Percentiles rank a stretch among this genome's conserved stretches.
phyloP scores from a whole-genome alignment of 495 filamentous ascomycete genomes.

The Penicillium silybi region DNA sequence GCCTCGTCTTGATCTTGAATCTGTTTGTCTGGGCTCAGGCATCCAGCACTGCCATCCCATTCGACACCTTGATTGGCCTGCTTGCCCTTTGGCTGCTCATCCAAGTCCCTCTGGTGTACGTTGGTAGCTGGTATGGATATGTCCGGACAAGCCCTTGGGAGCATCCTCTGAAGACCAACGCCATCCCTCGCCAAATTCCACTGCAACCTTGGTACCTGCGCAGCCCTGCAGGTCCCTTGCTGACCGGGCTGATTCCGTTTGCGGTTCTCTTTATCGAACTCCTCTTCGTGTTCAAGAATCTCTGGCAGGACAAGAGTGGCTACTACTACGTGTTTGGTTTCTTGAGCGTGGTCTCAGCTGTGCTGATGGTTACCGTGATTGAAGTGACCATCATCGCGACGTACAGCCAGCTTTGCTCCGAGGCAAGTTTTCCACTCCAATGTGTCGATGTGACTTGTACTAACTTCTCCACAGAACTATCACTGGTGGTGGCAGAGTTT shows the following conservation, averaged over 20 bases:
- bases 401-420: constrained; percentile 80
- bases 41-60: constrained; percentile 85
- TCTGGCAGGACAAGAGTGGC: constrained; percentile 91
- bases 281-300: constrained; percentile 83
- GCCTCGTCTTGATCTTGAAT: constrained; percentile 78
- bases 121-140: constrained; percentile 79
- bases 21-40: constrained; percentile 94
- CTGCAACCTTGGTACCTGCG: constrained; percentile 76
- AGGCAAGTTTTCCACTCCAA: constrained; percentile 38
- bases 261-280: constrained; percentile 93
- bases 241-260: constrained; percentile 85
- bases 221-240: constrained; percentile 55
- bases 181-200: constrained; percentile 72
- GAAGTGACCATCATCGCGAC: constrained; percentile 89
- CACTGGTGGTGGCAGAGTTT: constrained; percentile 97
- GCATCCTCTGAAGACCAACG: constrained; percentile 80
- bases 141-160: constrained; percentile 66
- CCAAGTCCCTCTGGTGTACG: constrained; percentile 84
- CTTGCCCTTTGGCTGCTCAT: constrained; percentile 83
- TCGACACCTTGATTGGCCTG: constrained; percentile 75
- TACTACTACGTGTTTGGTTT: constrained; percentile 97
- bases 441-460: not conserved
- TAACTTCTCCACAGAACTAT: constrained; percentile 60
- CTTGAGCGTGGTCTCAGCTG: constrained; percentile 68
- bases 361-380: constrained; percentile 74